Conservation (phyloP, 768 basidiomycete species). For the Russula emetica region DNA sequence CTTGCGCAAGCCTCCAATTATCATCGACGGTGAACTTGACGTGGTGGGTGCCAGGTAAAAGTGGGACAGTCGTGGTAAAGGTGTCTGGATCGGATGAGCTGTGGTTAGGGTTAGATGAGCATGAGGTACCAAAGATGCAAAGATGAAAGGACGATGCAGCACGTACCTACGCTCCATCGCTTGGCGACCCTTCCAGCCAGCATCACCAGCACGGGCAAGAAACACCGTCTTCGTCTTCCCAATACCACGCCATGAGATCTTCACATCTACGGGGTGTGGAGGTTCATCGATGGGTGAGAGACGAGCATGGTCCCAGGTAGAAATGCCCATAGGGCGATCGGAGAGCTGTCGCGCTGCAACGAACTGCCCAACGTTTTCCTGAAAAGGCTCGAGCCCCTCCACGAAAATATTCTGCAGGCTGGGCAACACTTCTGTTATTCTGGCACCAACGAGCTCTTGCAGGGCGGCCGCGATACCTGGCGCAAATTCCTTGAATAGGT, state of each 20-base stretch:
- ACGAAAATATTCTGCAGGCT: too few species aligned
- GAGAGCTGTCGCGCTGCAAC: too few species aligned
- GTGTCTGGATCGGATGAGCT: slow-evolving; percentile 32
- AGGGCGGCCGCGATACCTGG: too few species aligned
- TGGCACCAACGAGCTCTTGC: too few species aligned
- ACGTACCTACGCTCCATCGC: slow-evolving; percentile 62
- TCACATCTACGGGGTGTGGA: slow-evolving; percentile 29
- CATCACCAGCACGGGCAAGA: slow-evolving; percentile 70
- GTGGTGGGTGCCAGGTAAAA: slow-evolving; percentile 89
- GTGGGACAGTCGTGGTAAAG: slow-evolving; percentile 42
- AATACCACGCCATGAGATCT: slow-evolving; percentile 61
- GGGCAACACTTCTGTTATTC: too few species aligned
- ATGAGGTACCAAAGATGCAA: slow-evolving; percentile 15
- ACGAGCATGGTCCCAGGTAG: too few species aligned
- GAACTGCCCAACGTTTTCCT: too few species aligned
- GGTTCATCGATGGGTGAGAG: slow-evolving; percentile 27
- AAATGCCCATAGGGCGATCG: too few species aligned
- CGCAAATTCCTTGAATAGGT: too few species aligned
- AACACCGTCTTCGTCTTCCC: slow-evolving; percentile 56
- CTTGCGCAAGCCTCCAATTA: slow-evolving; percentile 71
- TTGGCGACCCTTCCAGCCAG: slow-evolving; percentile 69
- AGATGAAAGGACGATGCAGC: slow-evolving; percentile 14
- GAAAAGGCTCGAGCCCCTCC: too few species aligned
- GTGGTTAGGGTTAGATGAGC: slow-evolving; percentile 22
- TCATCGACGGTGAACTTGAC: slow-evolving; percentile 95